Percentiles rank a stretch among this genome's conserved stretches.
These are phyloP conservation scores for Dioszegia crocea DNA, from an alignment of 768 basidiomycete species.

Conservation along the genomic window DNA sequence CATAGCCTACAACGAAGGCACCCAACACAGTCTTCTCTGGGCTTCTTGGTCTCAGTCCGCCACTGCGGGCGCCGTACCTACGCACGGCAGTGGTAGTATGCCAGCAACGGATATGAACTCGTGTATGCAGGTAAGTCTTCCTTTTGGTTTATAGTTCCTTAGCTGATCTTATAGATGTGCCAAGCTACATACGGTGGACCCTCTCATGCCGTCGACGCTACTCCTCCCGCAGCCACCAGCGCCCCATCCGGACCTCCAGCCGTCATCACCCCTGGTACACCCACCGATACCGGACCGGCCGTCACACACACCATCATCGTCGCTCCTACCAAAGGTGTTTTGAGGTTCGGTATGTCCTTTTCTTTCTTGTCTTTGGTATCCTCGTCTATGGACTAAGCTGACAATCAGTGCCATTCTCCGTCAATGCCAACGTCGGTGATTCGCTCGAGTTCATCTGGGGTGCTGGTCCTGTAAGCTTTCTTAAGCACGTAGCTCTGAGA, in stretches of 20 bases:
- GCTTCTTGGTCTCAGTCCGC: background rate
- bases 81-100: conserved; percentile 10
- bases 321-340: conserved; percentile 34
- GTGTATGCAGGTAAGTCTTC: conserved; percentile 12
- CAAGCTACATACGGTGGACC: conserved; percentile 3
- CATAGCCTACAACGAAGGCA: background rate
- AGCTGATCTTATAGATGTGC: conserved; percentile 12
- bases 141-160: background rate
- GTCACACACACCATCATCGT: conserved; percentile 34
- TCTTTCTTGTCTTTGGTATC: background rate
- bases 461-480: conserved; percentile 28
- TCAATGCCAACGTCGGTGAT: conserved; percentile 27
- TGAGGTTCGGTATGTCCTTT: conserved; percentile 28
- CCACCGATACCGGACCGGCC: background rate
- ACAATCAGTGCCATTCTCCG: conserved; percentile 34
- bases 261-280: background rate
- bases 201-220: background rate
- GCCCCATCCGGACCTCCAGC: background rate
- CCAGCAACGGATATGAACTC: conserved; percentile 9
- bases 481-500: background rate
- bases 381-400: background rate
- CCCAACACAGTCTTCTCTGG: conserved; percentile 1
- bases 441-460: conserved; percentile 32
- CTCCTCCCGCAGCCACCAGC: background rate
- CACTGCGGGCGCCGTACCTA: background rate